Base-by-base conservation (phyloP, 176 grass and related monocot species). In the Carex scoparia region DNA sequence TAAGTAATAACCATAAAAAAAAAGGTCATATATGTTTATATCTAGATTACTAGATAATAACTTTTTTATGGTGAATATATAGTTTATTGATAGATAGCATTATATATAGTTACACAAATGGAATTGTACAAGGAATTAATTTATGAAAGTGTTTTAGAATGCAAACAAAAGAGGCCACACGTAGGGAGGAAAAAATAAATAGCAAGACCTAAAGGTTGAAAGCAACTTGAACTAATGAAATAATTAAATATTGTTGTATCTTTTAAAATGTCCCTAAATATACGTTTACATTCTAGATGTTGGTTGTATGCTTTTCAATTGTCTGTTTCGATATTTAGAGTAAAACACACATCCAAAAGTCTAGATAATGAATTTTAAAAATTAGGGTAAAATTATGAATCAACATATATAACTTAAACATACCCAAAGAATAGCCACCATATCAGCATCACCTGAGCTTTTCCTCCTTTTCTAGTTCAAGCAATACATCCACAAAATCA, bases 361-460 rank as follows among this genome's bases (percentile, higher is more conserved):
- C 1, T 6, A 37, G 1, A 23, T 19, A 46, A 46, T 46, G 35
- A 71, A 71, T n/a, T 46, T 19, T 44, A 73, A 73, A 5, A 73
- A 73, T 73, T 46, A 64, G 10, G 8, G 18, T 73, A 19, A 73
- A 12, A 49, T 23, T 11, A 38, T 73, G 2, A 27, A 73, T 27
- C 1, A 73, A 27, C 15, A 49, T 40, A 40, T 37, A 37, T 42
- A 73, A 73, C 40, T 48, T 73, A 56, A 12, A 70, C 87, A 79
- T 83, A 89, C 16, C 87, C 87, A 88, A 33, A 88, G 81, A 46
- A 88, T 49, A 12, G 86, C 86, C 38, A 84, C 61, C 86, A 88
- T 88, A 59, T 88, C 86, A 35, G 86, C 27, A 44, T 88, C 86
- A 3, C 70, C 78, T n/a, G 40, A 88, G 81, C 59, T 58, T 78